These are phyloP conservation scores for Alopecurus myosuroides DNA, from an alignment of 176 grass and related monocot genomes.

Conservation along the genomic window DNA sequence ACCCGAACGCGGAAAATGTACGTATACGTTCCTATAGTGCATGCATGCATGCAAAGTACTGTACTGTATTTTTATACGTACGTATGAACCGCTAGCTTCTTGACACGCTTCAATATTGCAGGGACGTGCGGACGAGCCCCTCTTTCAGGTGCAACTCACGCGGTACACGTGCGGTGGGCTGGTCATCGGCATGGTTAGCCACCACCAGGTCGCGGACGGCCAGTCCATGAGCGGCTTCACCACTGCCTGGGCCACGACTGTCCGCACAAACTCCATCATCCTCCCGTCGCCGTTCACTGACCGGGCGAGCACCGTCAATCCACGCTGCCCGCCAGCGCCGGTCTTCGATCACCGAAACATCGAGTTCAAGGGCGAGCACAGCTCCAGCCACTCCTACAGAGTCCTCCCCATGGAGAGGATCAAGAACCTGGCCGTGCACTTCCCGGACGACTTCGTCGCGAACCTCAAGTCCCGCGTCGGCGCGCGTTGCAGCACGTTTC, in stretches of 20 bases:
- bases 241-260: neutral
- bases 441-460: neutral
- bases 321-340: neutral
- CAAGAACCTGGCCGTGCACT: too few species aligned
- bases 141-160: constrained; percentile 24
- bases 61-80: too few species aligned
- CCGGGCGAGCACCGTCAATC: neutral
- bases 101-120: neutral
- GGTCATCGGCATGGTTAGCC: neutral
- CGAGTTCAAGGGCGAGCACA: too few species aligned
- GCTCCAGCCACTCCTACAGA: too few species aligned
- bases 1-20: too few species aligned
- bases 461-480: neutral
- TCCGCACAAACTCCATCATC: neutral
- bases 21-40: too few species aligned
- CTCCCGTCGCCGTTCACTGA: neutral
- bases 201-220: constrained; percentile 8
- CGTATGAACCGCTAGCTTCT: too few species aligned
- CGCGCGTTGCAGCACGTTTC: neutral
- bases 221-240: neutral
- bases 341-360: neutral
- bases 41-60: too few species aligned
- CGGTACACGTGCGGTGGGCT: neutral
- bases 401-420: too few species aligned
- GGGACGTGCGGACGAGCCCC: neutral